Percentiles rank a stretch among this genome's conserved stretches.
These are phyloP conservation scores for Conringia planisiliqua DNA, from an alignment of 345 rosid genomes.

Conservation along the genomic window DNA sequence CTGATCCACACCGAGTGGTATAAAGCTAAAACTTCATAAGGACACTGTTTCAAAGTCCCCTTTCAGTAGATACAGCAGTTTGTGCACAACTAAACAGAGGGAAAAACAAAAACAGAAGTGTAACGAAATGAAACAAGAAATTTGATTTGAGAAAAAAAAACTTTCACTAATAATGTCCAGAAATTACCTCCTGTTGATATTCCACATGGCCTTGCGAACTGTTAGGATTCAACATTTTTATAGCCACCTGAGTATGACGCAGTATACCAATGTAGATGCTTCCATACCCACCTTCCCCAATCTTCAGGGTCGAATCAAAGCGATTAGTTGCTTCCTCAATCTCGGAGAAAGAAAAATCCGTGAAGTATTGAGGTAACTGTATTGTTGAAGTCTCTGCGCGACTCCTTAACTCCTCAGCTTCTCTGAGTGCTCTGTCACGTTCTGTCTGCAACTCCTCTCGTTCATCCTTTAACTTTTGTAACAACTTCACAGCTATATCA, in stretches of 20 bases:
- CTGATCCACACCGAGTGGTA: not conserved
- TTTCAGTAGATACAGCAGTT: not conserved
- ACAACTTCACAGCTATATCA: constrained; percentile 67
- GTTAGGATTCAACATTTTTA: constrained; percentile 60
- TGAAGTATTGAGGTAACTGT: constrained; percentile 50
- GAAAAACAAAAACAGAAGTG: not conserved
- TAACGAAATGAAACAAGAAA: constrained; percentile 6
- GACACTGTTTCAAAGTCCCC: not conserved
- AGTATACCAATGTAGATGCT: constrained; percentile 68
- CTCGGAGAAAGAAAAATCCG: constrained; percentile 68
- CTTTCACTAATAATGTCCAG: not conserved
- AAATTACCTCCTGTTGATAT: constrained; percentile 80
- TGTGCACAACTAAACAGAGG: not conserved
- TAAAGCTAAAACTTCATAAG: not conserved
- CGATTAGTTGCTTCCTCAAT: constrained; percentile 63
- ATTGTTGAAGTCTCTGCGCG: constrained; percentile 50
- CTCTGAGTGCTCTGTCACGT: constrained; percentile 75
- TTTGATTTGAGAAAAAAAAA: not conserved
- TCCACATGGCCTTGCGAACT: constrained; percentile 85
- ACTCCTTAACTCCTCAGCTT: constrained; percentile 75
- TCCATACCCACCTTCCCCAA: constrained; percentile 95
- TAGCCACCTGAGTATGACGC: constrained; percentile 65
- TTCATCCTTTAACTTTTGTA: constrained; percentile 62
- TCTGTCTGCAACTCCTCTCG: constrained; percentile 62
- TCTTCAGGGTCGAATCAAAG: constrained; percentile 64